Conservation (phyloP, 164 flowering plant species). For the Vitis vinifera region ASM3070453v1 NC_081810.1:22102001-22102500, state of each 20-base stretch:
- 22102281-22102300: conserved; percentile 84
- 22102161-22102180: not conserved
- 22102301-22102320: conserved; percentile 88
- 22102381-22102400: not conserved
- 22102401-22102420: not conserved
- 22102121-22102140: not conserved
- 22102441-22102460: not conserved
- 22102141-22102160: not conserved
- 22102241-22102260: not conserved
- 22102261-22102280: conserved; percentile 23
- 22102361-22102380: not conserved
- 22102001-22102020: conserved; percentile 68
- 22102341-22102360: conserved; percentile 88
- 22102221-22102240: not conserved
- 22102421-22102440: not conserved
- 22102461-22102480: not conserved
- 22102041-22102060: conserved; percentile 89
- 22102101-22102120: conserved; percentile 54
- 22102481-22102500: too few relatives aligned
- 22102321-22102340: conserved; percentile 97
- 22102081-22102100: conserved; percentile 97
- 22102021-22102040: conserved; percentile 81
- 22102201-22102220: not conserved
- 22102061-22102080: conserved; percentile 95
- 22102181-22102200: not conserved